Evolutionary conservation across 2,329 filamentous ascomycete genomes (phyloP), one percentile per base, ranked within the genome.

Genomic region (Fonsecaea monophora): DNA sequence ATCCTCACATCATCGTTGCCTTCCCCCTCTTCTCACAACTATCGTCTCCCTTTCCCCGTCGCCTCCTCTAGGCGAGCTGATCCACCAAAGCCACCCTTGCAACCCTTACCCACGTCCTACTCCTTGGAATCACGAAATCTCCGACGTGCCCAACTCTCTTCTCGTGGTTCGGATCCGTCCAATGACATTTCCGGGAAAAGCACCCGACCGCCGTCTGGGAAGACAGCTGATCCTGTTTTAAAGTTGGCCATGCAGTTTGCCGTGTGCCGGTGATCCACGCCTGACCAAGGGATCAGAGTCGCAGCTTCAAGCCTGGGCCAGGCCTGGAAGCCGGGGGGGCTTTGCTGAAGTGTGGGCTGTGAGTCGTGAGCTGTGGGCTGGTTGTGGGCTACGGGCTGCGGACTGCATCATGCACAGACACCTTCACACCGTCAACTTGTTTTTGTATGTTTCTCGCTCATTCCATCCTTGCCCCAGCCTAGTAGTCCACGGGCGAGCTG

Each of bases 241-340:
- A 50, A 50, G 45, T 50, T 50, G 9, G 45, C n/a, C 45, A 50
- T 50, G 45, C 18, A 50, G 45, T 50, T 50, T 50, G 45, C 45
- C 45, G 45, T 50, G 45, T 50, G 45, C 45, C 21, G 45, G 45
- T 50, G 45, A 50, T 50, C 8, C 18, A 50, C 45, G 45, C 45
- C 45, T 25, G 45, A n/a, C 40, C 25, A 42, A 8, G 40, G 40
- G 40, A n/a, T 13, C 12, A 40, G 13, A 42, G 45, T 50, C 45
- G 9, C 18, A 50, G n/a, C 18, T 12, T 50, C 42, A 50, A 50
- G 45, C 45, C 45, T 25, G 45, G 18, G 4, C 40, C 21, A 13
- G 45, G 45, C 18, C 45, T 50, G 18, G 45, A n/a, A 50, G 45
- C 45, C 10, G 45, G 45, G 45, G 45, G 25, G 25, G 25, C 25